Evolutionary conservation across 2,329 filamentous ascomycete genomes (phyloP), one percentile per base, ranked within the genome.

Genomic region (Cladosporium sp.): DNA sequence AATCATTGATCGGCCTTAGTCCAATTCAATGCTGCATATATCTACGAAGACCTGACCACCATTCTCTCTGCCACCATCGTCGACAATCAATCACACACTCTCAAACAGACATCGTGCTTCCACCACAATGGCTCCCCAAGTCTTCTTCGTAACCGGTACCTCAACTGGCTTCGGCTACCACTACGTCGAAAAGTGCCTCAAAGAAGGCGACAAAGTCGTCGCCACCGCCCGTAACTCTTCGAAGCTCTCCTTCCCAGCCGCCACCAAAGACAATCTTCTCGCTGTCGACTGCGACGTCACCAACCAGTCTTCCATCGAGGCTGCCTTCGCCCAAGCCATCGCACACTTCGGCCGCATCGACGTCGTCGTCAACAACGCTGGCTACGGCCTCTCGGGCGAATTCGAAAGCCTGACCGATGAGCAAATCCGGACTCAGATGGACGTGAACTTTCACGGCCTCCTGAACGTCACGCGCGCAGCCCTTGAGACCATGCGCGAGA

Each of bases 281-380:
- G 70, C 82, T 2, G 68, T 82, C 2, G 79, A 82, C 16, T 80
- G 87, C 16, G 85, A 88, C 69, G 85, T 88, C 0, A 84, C 81
- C 0, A 74, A 76, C 49, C 65, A 73, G 23, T 63, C 66, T 1
- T 81, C 83, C 2, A 81, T 86, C 62, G 73, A 81, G 35, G 75
- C 75, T 8, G 81, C 82, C 1, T 81, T 85, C 68, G 75, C 81
- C 8, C 73, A 76, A 21, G 80, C 81, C 0, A 63, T 81, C 28
- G 74, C 80, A 2, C 82, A 81, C 57, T 88, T 86, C 71, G 80
- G 81, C 21, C 81, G 83, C 8, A 75, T 89, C 53, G 85, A 89
- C 71, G 82, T 88, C 0, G 82, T 88, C 5, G 81, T 86, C 66
- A 88, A 88, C 76, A 88, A 88, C 59, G 86, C 86, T 3, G 87